Percentiles rank a stretch among this genome's conserved stretches.
phyloP scores from a whole-genome alignment of 2,329 filamentous ascomycete genomes.

The Hymenoscyphus linearis region DNA sequence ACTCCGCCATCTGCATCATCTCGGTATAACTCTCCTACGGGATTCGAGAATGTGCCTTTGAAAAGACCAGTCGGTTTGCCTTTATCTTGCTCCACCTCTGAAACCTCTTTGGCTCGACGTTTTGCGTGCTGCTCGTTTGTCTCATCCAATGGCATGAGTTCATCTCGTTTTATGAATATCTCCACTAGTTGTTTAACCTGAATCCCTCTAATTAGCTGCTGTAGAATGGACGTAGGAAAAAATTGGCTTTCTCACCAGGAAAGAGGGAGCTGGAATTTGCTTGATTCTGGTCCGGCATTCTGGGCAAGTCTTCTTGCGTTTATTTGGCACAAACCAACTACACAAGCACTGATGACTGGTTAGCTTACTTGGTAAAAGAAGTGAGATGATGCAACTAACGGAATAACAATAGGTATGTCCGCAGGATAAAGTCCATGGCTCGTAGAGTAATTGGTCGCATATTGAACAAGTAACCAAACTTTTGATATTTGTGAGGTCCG shows the following conservation, averaged over 20 bases:
- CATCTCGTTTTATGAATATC: conserved; percentile 53
- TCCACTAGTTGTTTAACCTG: conserved; percentile 60
- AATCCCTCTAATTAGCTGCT: not conserved
- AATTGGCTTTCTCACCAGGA: conserved; percentile 42
- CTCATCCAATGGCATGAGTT: conserved; percentile 58
- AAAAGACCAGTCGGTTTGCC: conserved; percentile 53
- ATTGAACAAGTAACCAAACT: conserved; percentile 61
- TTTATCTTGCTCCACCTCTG: conserved; percentile 55
- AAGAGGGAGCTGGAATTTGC: conserved; percentile 57
- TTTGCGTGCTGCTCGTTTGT: conserved; percentile 54
- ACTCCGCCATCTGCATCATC: conserved; percentile 57
- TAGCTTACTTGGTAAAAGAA: conserved; percentile 9
- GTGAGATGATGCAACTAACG: conserved; percentile 34
- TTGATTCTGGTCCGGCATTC: conserved; percentile 58
- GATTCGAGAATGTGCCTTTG: conserved; percentile 42
- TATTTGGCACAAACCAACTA: conserved; percentile 37
- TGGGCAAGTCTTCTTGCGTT: conserved; percentile 59
- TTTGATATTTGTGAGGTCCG: conserved; percentile 57
- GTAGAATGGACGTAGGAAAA: not conserved
- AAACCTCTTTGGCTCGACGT: conserved; percentile 54
- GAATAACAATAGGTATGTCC: conserved; percentile 70
- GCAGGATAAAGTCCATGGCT: conserved; percentile 63
- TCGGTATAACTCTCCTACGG: conserved; percentile 31
- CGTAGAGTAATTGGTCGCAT: conserved; percentile 62
- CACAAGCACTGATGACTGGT: conserved; percentile 30